Percentiles rank a stretch among this genome's conserved stretches.
These are phyloP conservation scores for Actinomucor elegans DNA, from an alignment of 371 early-diverging fungal genomes.

Conservation along the genomic window DNA sequence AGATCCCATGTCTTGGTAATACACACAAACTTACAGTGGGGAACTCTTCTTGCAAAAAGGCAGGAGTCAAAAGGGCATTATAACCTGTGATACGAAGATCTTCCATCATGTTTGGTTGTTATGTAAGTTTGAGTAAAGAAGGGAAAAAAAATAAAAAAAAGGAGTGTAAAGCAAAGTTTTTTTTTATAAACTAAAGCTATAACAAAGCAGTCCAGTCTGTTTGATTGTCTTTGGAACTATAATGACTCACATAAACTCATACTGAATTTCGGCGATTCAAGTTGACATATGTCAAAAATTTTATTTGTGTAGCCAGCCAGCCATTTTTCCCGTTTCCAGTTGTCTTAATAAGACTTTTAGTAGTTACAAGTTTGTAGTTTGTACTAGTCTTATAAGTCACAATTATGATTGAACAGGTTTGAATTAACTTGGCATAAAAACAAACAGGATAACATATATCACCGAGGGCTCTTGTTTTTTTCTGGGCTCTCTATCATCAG, in stretches of 20 bases:
- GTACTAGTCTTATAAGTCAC: no score
- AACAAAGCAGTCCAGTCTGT: constrained; percentile 6
- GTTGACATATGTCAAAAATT: constrained; percentile 11
- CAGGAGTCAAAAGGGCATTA: constrained; percentile 60
- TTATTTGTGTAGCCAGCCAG: no score
- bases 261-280: constrained; percentile 5
- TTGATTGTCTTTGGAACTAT: not conserved
- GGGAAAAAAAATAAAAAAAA: constrained; percentile 5
- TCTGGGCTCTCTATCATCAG: no score
- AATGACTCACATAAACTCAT: constrained; percentile 22
- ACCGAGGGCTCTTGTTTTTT: no score
- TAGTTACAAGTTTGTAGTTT: no score
- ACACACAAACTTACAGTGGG: constrained; percentile 55
- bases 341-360: no score
- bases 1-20: not conserved
- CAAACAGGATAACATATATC: no score
- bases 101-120: constrained; percentile 41
- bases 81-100: constrained; percentile 65
- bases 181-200: not conserved
- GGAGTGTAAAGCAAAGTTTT: not conserved
- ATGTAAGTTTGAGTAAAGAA: not conserved
- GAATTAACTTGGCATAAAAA: no score
- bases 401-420: no score
- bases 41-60: constrained; percentile 60
- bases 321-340: no score